A percentile compares a stretch with the other conserved stretches of the same genome.
These are phyloP conservation scores for Coniosporium apollinis DNA, from an alignment of 495 filamentous ascomycete genomes.

Conservation along the genomic window DNA sequence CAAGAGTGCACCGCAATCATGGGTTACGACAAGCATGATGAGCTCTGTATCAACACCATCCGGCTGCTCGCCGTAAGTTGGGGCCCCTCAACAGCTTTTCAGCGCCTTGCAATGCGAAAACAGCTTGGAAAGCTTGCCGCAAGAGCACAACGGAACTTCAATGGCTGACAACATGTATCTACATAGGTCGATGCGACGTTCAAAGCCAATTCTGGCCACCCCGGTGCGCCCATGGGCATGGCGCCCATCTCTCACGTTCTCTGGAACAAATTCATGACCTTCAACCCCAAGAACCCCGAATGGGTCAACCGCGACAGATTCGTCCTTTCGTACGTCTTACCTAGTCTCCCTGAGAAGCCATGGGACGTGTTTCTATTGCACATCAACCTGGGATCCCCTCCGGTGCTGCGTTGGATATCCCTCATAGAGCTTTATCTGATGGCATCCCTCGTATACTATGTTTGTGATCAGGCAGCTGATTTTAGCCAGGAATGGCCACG, in stretches of 20 bases:
- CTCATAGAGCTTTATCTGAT: too few species aligned
- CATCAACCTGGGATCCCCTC: too few species aligned
- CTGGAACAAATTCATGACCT: conserved; percentile 97
- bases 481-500: conserved; percentile 97
- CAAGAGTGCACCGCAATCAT: too few species aligned
- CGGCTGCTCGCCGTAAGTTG: conserved; percentile 76
- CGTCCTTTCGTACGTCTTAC: conserved; percentile 79
- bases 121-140: conserved; percentile 6
- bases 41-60: conserved; percentile 94
- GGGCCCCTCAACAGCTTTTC: conserved; percentile 3
- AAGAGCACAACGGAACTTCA: conserved; percentile 11
- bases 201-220: conserved; percentile 92
- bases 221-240: conserved; percentile 99
- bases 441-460: too few species aligned
- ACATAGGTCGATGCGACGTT: conserved; percentile 88
- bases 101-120: conserved; percentile 1
- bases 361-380: too few species aligned
- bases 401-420: too few species aligned
- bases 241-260: conserved; percentile 93
- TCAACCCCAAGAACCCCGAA: conserved; percentile 97
- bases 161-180: conserved; percentile 17
- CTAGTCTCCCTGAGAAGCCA: not conserved
- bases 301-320: conserved; percentile 97
- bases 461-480: too few species aligned
- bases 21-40: conserved; percentile 72